Percentiles rank a stretch among this genome's conserved stretches.
Conservation (phyloP, 2,329 filamentous ascomycete genomes). For the Colletotrichum sp. region DNA sequence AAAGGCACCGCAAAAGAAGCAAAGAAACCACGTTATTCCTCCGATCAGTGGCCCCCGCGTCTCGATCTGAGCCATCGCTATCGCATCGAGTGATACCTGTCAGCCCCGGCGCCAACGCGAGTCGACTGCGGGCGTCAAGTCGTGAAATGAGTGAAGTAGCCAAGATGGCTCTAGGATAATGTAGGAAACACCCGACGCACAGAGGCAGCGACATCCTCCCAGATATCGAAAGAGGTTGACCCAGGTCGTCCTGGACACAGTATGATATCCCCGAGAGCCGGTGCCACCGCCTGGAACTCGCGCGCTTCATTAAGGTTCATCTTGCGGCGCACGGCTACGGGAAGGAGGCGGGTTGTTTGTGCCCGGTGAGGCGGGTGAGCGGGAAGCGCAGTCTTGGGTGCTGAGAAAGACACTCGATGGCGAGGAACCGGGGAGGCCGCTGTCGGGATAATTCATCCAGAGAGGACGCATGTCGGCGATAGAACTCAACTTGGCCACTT, state of each 20-base stretch:
- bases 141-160: neutral
- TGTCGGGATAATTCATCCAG: neutral
- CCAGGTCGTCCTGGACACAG: neutral
- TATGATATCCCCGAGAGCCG: neutral
- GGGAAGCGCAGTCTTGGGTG: neutral
- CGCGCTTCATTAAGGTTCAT: neutral
- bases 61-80: neutral
- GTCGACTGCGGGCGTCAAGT: neutral
- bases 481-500: neutral
- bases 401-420: neutral
- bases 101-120: neutral
- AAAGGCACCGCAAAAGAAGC: conserved; percentile 23
- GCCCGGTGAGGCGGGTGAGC: neutral
- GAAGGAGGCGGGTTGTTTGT: neutral
- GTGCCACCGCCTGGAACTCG: neutral
- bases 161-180: neutral
- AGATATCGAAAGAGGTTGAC: neutral
- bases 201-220: neutral
- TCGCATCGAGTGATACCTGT: neutral
- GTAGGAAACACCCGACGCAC: neutral
- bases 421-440: neutral
- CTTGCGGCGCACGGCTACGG: conserved; percentile 1
- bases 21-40: conserved; percentile 34
- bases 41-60: neutral
- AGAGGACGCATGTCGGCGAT: neutral